Conservation (phyloP, 2,329 filamentous ascomycete species). For the Colletotrichum euphorbiae region DNA sequence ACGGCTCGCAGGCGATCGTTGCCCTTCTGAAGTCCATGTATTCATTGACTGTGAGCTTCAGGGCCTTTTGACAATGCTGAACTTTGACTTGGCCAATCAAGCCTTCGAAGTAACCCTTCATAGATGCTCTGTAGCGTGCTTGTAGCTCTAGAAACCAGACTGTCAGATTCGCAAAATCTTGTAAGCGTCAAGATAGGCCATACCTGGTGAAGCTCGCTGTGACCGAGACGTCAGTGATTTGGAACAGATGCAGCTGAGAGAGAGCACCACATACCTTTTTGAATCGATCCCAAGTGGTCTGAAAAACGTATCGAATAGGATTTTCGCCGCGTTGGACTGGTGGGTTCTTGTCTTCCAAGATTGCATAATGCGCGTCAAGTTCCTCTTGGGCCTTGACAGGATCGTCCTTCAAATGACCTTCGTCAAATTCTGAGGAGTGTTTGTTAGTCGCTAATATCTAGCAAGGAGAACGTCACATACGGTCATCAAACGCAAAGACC, state of each 20-base stretch:
- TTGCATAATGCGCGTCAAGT: constrained; percentile 1
- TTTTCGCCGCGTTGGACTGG: background rate
- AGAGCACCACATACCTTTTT: background rate
- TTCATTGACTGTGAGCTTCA: constrained; percentile 4
- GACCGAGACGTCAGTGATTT: background rate
- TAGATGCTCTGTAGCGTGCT: background rate
- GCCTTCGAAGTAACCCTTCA: constrained; percentile 8
- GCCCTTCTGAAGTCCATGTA: constrained; percentile 19
- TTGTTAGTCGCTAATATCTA: background rate
- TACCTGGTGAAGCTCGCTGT: constrained; percentile 6
- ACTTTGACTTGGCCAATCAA: constrained; percentile 15
- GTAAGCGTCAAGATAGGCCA: background rate
- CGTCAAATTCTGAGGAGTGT: background rate
- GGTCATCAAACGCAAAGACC: constrained; percentile 17
- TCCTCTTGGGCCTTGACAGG: constrained; percentile 1
- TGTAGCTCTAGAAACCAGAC: background rate
- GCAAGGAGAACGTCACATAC: background rate
- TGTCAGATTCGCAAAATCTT: background rate
- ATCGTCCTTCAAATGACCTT: constrained; percentile 8
- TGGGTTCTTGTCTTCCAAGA: constrained; percentile 6
- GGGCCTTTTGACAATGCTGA: constrained; percentile 1
- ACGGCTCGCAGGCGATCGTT: constrained; percentile 8
- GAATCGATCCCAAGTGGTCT: constrained; percentile 7
- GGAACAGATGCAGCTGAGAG: background rate
- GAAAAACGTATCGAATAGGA: constrained; percentile 8